phyloP scores from a whole-genome alignment of 441 rosid species.

The Brassica balearica region DNA sequence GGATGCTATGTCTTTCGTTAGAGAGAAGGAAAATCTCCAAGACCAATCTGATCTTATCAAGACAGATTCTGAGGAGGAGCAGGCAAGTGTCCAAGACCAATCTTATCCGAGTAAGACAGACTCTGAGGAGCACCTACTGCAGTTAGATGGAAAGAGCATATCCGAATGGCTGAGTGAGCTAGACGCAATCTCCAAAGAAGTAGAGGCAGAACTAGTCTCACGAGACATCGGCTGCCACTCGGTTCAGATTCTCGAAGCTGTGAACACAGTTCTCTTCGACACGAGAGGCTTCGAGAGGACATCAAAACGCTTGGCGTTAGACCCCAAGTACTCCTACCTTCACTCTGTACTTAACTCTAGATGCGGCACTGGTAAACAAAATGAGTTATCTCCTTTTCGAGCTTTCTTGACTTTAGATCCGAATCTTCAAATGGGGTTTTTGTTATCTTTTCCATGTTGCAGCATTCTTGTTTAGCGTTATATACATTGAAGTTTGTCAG shows the following conservation, averaged over 20 bases:
- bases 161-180: constrained; percentile 71
- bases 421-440: not conserved
- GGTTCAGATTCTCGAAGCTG: constrained; percentile 80
- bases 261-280: constrained; percentile 79
- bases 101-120: constrained; percentile 51
- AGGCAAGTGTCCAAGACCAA: constrained; percentile 37
- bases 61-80: no score
- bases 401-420: no score
- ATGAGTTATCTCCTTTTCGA: no score
- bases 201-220: constrained; percentile 80
- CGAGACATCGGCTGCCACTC: constrained; percentile 83
- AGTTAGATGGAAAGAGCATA: constrained; percentile 68
- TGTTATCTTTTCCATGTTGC: constrained; percentile 39
- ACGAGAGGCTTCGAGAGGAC: constrained; percentile 80
- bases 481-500: constrained; percentile 89
- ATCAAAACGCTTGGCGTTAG: constrained; percentile 52
- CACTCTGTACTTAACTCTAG: constrained; percentile 74
- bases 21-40: constrained; percentile 39
- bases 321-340: constrained; percentile 72
- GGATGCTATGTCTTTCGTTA: constrained; percentile 58
- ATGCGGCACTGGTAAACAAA: constrained; percentile 74
- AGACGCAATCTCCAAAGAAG: constrained; percentile 76
- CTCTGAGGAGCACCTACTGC: constrained; percentile 54
- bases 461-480: constrained; percentile 91
- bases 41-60: no score